Evolutionary conservation across 495 filamentous ascomycete species (phyloP).

Genomic region (Neurospora terricola): DNA sequence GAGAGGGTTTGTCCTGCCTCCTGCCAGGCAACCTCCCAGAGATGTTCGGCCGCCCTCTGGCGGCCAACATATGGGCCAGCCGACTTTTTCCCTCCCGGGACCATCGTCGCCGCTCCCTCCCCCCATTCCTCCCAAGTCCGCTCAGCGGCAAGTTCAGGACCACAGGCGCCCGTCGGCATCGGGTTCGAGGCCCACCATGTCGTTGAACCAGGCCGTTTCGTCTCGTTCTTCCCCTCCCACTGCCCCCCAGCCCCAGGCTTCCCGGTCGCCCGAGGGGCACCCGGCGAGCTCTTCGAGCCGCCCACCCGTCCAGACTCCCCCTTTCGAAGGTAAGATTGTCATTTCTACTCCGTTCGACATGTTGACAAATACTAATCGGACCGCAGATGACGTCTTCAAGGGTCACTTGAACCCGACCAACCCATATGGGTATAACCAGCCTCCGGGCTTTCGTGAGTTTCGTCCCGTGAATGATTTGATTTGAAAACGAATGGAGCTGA

Average conservation of each 20-base stretch:
- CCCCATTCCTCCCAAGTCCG: not conserved
- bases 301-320: not conserved
- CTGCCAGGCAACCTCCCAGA: not conserved
- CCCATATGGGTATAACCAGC: constrained; percentile 9
- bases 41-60: not conserved
- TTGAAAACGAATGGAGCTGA: not conserved
- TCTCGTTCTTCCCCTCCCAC: not conserved
- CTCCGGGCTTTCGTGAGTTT: constrained; percentile 15
- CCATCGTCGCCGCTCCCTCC: not conserved
- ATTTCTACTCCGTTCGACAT: not conserved
- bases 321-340: not conserved
- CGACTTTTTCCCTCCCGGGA: not conserved
- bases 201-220: not conserved
- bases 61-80: not conserved
- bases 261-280: not conserved
- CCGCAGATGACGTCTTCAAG: not conserved
- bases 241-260: not conserved
- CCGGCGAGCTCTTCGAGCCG: not conserved
- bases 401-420: constrained; percentile 10
- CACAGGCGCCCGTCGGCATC: not conserved
- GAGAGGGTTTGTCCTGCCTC: not conserved
- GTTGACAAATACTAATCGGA: not conserved
- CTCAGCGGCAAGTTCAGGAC: not conserved
- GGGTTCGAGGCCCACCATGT: not conserved
- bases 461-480: not conserved